Evolutionary conservation across 2,329 filamentous ascomycete genomes (phyloP), one percentile per base, ranked within the genome.

Genomic region (Cladobotryum protrusum): DNA sequence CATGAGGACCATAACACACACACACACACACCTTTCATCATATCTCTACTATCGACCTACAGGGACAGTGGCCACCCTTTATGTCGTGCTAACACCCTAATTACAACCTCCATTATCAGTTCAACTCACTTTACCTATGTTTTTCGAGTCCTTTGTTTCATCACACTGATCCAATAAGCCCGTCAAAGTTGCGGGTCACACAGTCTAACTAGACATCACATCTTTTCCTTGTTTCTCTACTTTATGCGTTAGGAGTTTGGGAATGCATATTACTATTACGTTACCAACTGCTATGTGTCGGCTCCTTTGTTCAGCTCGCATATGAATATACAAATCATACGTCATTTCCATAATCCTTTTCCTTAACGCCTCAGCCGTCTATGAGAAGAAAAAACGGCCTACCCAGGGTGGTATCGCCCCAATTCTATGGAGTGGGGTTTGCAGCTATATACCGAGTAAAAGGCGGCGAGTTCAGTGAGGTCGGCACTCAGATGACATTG

Each of bases 1-100:
- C 70, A 42, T 72, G 56, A 67, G 11, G 2, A 11, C 4, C 13
- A 36, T 13, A 29, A 32, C 13, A 43, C 43, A 34, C 5, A 18
- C 43, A 32, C 43, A 24, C 40, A n/a, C 39, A 19, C 13, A 17
- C 36, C 8, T 17, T 37, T n/a, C n/a, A 1, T 14, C 9, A 14
- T 32, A 15, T 37, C 39, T 18, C 15, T 42, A 15, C 32, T 18
- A 29, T 9, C 13, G 19, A 29, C 24, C 24, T 50, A 47, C 43
- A 50, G 29, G 24, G 48, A 17, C 24, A 29, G 6, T 8, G 6
- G 24, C 24, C 4, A 9, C 24, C 24, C 24, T 29, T 29, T 9
- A 29, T 29, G 11, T 29, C 35, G 43, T 44, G 48, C 48, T 47
- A 37, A 44, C 43, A 24, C 43, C 39, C 48, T 46, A 19, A 18